These are phyloP conservation scores for Blastobotrys indianensis DNA, from an alignment of 1,139 yeast genomes.

Conservation along the genomic window DNA sequence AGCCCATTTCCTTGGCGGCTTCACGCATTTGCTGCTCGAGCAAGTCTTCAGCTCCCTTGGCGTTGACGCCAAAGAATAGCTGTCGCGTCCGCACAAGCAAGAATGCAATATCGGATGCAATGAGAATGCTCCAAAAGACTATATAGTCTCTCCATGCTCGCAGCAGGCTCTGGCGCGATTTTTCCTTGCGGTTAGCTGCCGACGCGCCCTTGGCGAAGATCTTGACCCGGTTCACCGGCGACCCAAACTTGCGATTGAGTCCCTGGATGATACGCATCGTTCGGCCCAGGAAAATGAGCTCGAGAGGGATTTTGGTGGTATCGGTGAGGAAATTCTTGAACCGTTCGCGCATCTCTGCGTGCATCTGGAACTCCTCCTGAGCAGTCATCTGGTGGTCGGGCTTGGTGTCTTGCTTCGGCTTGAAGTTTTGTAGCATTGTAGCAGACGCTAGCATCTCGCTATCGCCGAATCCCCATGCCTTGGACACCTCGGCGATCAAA, in stretches of 20 bases:
- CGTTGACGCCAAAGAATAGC: slow-evolving; percentile 29
- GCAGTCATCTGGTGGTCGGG: slow-evolving; percentile 6
- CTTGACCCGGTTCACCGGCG: slow-evolving; percentile 68
- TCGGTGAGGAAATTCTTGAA: slow-evolving; percentile 52
- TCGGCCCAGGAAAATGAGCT: slow-evolving; percentile 58
- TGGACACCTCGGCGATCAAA: slow-evolving; percentile 47
- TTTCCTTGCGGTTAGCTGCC: slow-evolving; percentile 10
- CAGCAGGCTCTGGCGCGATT: slow-evolving; percentile 4
- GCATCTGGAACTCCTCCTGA: slow-evolving; percentile 37
- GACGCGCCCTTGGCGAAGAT: slow-evolving; percentile 53
- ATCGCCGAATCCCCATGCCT: slow-evolving; percentile 66
- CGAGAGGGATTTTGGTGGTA: slow-evolving; percentile 60
- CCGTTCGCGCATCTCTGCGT: slow-evolving; percentile 35
- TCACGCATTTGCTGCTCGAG: slow-evolving; percentile 13
- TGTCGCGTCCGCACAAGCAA: slow-evolving; percentile 36
- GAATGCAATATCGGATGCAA: slow-evolving; percentile 43
- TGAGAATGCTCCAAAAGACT: slow-evolving; percentile 37
- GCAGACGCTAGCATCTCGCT: slow-evolving; percentile 59
- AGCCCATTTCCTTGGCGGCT: slow-evolving; percentile 12
- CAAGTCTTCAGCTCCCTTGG: slow-evolving; percentile 13
- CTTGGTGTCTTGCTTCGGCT: background rate
- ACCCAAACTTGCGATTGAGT: slow-evolving; percentile 57
- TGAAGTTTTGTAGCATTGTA: slow-evolving; percentile 48
- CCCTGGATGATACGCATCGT: slow-evolving; percentile 72
- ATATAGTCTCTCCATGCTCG: slow-evolving; percentile 29